A percentile compares a stretch with the other conserved stretches of the same genome.
Evolutionary conservation across 495 filamentous ascomycete genomes (phyloP).

Genomic region (Chlorociboria aeruginascens): DNA sequence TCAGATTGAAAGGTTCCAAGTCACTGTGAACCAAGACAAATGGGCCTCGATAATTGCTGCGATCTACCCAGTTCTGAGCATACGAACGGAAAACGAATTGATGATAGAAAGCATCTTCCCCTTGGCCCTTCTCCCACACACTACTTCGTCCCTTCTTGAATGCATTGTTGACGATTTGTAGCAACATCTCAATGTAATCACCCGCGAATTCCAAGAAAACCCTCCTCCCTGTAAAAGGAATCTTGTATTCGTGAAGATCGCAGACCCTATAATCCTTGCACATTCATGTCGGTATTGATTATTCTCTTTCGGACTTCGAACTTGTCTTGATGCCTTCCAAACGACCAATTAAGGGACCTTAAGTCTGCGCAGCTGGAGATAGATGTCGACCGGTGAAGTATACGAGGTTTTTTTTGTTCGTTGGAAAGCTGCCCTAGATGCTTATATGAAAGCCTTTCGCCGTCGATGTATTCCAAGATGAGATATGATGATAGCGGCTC

Average conservation of each 20-base stretch:
- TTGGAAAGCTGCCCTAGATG: constrained; percentile 6
- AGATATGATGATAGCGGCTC: constrained; percentile 16
- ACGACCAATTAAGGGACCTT: constrained; percentile 20
- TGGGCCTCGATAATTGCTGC: constrained; percentile 15
- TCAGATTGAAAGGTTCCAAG: constrained; percentile 19
- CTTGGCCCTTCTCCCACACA: constrained; percentile 7
- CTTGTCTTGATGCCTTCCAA: constrained; percentile 6
- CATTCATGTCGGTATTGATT: constrained; percentile 17
- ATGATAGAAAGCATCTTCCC: constrained; percentile 9
- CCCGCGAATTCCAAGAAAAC: constrained; percentile 12
- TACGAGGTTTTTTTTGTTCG: constrained; percentile 12
- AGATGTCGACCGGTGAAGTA: constrained; percentile 15
- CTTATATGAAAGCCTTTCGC: constrained; percentile 11
- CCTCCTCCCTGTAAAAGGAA: constrained; percentile 1
- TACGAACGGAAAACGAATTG: constrained; percentile 3
- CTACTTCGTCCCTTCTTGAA: constrained; percentile 6
- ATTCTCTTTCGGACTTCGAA: constrained; percentile 15
- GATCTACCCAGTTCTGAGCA: constrained; percentile 15
- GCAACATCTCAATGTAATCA: constrained; percentile 16
- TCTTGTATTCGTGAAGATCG: constrained; percentile 10
- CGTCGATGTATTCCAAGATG: constrained; percentile 22
- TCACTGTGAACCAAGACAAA: constrained; percentile 23
- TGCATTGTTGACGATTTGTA: constrained; percentile 16
- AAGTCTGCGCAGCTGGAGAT: constrained; percentile 20
- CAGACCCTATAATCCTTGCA: constrained; percentile 18